phyloP scores from a whole-genome alignment of 1,284 basidiomycete species.

The Hypsizygus ulmarius region DNA sequence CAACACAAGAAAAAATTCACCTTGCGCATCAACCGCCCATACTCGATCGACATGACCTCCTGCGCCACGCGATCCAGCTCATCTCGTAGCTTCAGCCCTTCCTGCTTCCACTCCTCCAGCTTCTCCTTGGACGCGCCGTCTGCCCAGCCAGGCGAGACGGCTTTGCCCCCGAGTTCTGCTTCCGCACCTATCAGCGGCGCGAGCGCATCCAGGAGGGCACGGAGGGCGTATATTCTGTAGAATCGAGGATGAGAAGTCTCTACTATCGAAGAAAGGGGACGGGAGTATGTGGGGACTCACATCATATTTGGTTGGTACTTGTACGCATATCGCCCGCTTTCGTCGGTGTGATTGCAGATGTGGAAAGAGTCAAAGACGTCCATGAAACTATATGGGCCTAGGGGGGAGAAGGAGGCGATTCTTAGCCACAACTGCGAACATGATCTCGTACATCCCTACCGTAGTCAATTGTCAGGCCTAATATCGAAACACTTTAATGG shows the following conservation, averaged over 20 bases:
- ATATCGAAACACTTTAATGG: slow-evolving; percentile 64
- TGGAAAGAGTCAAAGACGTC: slow-evolving; percentile 82
- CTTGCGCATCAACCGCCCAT: slow-evolving; percentile 65
- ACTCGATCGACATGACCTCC: slow-evolving; percentile 55
- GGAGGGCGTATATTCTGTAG: slow-evolving; percentile 74
- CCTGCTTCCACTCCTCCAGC: slow-evolving; percentile 59
- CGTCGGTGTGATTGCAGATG: slow-evolving; percentile 94
- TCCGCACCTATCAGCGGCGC: slow-evolving; percentile 85
- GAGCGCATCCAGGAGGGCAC: slow-evolving; percentile 71
- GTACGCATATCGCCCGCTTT: slow-evolving; percentile 85
- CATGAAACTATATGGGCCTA: slow-evolving; percentile 94
- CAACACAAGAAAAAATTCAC: slow-evolving; percentile 33
- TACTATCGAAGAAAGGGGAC: slow-evolving; percentile 8
- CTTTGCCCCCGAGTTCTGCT: slow-evolving; percentile 46
- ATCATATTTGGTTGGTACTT: slow-evolving; percentile 62
- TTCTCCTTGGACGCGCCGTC: slow-evolving; percentile 50
- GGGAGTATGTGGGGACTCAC: slow-evolving; percentile 30
- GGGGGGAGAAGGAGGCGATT: background rate
- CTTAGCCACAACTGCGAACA: slow-evolving; percentile 7
- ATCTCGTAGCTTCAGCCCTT: slow-evolving; percentile 50
- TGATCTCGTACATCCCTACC: slow-evolving; percentile 37
- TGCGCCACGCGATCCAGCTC: slow-evolving; percentile 61
- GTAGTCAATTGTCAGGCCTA: slow-evolving; percentile 93
- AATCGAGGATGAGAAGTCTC: background rate
- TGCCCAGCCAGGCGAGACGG: slow-evolving; percentile 65